These are phyloP conservation scores for Asterophora lycoperdoides DNA, from an alignment of 768 basidiomycete genomes.

Conservation along the genomic window DNA sequence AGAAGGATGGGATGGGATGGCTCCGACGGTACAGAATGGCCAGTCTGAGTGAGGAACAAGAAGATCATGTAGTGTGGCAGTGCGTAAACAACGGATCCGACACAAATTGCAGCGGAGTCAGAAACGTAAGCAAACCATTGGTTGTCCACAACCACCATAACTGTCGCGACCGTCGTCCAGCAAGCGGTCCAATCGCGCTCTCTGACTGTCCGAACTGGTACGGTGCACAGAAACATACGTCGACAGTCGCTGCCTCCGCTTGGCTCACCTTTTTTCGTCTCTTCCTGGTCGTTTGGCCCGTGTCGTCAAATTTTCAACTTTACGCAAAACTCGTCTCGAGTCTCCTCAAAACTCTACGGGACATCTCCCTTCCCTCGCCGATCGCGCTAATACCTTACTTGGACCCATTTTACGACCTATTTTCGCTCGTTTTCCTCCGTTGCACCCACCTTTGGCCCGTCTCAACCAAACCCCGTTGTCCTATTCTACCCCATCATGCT, in stretches of 20 bases:
- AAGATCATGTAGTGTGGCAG: conserved; percentile 10
- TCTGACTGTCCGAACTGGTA: conserved; percentile 21
- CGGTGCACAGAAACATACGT: conserved; percentile 15
- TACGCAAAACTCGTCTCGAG: conserved; percentile 28
- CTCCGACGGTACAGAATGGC: neutral
- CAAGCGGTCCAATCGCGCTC: conserved; percentile 25
- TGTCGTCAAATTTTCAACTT: conserved; percentile 25
- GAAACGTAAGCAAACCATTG: conserved; percentile 37
- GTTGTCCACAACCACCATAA: conserved; percentile 47
- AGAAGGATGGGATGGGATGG: neutral
- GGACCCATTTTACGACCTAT: conserved; percentile 26
- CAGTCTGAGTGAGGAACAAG: neutral
- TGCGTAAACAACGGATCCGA: conserved; percentile 28
- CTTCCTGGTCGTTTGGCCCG: conserved; percentile 25
- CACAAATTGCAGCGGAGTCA: conserved; percentile 42
- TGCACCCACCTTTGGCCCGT: conserved; percentile 13
- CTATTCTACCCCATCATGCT: conserved; percentile 51
- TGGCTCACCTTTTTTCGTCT: conserved; percentile 23
- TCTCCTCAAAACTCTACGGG: conserved; percentile 24
- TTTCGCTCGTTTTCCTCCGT: conserved; percentile 10
- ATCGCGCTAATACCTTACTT: conserved; percentile 27
- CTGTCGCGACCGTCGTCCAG: conserved; percentile 24
- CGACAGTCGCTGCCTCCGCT: conserved; percentile 19
- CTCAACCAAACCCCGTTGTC: conserved; percentile 10
- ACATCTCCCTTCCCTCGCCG: conserved; percentile 15